Evolutionary conservation across 805 yeast species (phyloP), one percentile per base, ranked within the genome.

Genomic region (Schizosaccharomyces octosporus): DNA sequence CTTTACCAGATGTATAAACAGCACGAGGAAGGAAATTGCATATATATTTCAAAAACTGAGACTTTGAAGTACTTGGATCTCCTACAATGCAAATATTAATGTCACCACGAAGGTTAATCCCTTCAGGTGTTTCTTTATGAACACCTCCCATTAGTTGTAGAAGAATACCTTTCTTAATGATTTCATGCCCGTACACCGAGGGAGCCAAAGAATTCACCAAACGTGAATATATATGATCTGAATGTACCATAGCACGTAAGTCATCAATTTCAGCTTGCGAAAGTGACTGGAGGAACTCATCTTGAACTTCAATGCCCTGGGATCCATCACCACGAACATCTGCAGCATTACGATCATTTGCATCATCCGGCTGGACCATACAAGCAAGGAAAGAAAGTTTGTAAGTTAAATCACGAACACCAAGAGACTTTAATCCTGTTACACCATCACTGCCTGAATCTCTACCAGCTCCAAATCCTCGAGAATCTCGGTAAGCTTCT

Each of bases 1-100:
- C 97, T 71, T 90, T 90, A 72, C 98, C 98, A 0, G 97, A 89
- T 0, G 98, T 93, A 69, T 93, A 90, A 42, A 90, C 89, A 1
- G 97, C 86, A 68, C 98, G 79, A 39, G 97, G 97, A 21, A 94
- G 80, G 71, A 90, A 87, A 0, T 85, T 81, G 66, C 88, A 84
- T 15, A 93, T 95, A 71, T 93, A 93, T 72, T 93, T 93, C 70
- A 90, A 76, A 69, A 90, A 90, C 72, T 90, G 98, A 0, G 97
- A 89, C 72, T 90, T 90, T 42, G 97, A 87, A 11, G 97, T 90
- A 1, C 97, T 88, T 2, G 98, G 98, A 71, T 90, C 98, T 59
- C 98, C 98, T 61, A 90, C 97, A 65, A 90, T 79, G 76, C 98
- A 90, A 55, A 90, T 84, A 70, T 90, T 90, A 69, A 90, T 90